Percentiles rank a stretch among this genome's conserved stretches.
These are phyloP conservation scores for Colletotrichum australisinense DNA, from an alignment of 2,329 filamentous ascomycete genomes.

Conservation along the genomic window DNA sequence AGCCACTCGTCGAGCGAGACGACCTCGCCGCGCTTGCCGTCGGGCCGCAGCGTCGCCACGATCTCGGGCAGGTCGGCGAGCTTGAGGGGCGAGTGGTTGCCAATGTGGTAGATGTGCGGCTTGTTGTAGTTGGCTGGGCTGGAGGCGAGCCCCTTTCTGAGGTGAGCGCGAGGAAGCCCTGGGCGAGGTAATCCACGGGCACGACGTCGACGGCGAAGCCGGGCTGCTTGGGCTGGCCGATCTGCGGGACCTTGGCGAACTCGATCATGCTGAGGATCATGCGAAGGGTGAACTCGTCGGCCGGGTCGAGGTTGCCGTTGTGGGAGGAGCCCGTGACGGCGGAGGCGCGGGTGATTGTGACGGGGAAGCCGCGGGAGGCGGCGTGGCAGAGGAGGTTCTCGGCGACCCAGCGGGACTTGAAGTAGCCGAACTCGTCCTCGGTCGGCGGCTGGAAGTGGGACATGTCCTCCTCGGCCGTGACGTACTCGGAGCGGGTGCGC, in stretches of 20 bases:
- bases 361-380: conserved; percentile 40
- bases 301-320: conserved; percentile 31
- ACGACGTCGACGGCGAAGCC: conserved; percentile 40
- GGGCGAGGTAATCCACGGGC: conserved; percentile 40
- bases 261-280: conserved; percentile 40
- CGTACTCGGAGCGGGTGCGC: conserved; percentile 34
- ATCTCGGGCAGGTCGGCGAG: conserved; percentile 39
- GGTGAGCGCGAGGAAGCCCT: not conserved
- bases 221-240: conserved; percentile 37
- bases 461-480: conserved; percentile 38
- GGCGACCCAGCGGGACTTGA: conserved; percentile 43
- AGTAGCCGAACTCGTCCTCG: conserved; percentile 41
- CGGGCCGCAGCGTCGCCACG: conserved; percentile 35
- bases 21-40: conserved; percentile 27
- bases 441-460: conserved; percentile 40
- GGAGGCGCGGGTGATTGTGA: conserved; percentile 37
- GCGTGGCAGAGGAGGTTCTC: conserved; percentile 41
- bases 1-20: conserved; percentile 38
- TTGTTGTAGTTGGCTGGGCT: conserved; percentile 24
- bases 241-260: conserved; percentile 39
- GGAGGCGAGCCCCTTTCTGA: not conserved
- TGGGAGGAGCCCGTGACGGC: conserved; percentile 22
- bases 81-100: conserved; percentile 39
- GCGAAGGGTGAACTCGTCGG: conserved; percentile 40
- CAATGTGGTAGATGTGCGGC: conserved; percentile 39